phyloP scores from a whole-genome alignment of 2,329 filamentous ascomycete species.

The Ophiostoma perfectum region DNA sequence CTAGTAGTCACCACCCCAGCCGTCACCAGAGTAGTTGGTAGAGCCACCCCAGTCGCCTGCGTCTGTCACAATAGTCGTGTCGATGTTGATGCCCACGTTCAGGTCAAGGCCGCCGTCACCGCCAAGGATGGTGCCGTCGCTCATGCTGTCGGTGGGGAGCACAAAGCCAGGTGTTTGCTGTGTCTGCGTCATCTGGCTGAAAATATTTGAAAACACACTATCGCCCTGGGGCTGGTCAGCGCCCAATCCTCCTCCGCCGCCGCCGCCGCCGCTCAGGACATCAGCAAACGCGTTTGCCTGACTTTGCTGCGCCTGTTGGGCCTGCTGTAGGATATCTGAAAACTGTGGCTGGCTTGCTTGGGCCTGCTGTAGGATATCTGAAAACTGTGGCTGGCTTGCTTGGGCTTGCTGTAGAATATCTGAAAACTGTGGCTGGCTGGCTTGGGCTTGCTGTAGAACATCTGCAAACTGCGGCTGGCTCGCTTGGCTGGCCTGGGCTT shows the following conservation, averaged over 20 bases:
- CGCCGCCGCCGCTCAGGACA: not conserved
- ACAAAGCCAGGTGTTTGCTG: not conserved
- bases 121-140: not conserved
- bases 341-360: not conserved
- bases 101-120: not conserved
- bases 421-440: not conserved
- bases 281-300: not conserved
- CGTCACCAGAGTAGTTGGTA: slow-evolving; percentile 25
- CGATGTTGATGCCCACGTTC: slow-evolving; percentile 12
- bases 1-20: slow-evolving; percentile 23
- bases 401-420: not conserved
- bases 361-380: not conserved
- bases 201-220: not conserved
- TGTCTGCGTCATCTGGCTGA: not conserved
- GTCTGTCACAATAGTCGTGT: slow-evolving; percentile 9
- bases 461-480: not conserved
- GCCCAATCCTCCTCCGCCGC: too few species aligned
- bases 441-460: not conserved
- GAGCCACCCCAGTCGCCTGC: slow-evolving; percentile 20
- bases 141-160: not conserved
- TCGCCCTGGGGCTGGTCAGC: not conserved
- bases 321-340: not conserved
- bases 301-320: not conserved
- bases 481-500: slow-evolving; percentile 3
- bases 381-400: not conserved